These are phyloP conservation scores for Phytopythium helicoides DNA, from an alignment of 352 stramenopile genomes.

Conservation along the genomic window DNA sequence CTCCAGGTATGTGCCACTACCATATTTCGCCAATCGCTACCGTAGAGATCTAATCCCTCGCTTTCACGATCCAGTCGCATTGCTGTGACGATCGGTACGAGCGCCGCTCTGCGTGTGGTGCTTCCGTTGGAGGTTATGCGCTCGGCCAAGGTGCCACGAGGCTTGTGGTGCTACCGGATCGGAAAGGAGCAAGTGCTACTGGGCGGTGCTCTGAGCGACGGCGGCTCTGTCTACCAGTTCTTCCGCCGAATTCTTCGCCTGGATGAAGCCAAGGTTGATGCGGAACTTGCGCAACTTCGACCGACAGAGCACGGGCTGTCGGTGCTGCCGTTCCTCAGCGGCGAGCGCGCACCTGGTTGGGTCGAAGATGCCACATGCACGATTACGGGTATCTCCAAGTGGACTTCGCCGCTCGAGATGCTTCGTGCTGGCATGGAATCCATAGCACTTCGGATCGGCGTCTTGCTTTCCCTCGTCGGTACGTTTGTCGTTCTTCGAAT, in stretches of 20 bases:
- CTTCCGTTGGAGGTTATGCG: constrained; percentile 49
- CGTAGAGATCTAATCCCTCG: constrained; percentile 7
- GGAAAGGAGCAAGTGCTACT: constrained; percentile 83
- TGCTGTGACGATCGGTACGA: constrained; percentile 94
- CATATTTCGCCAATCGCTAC: constrained; percentile 5
- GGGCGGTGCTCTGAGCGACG: constrained; percentile 95
- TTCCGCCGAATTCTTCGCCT: constrained; percentile 72
- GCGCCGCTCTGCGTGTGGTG: constrained; percentile 90
- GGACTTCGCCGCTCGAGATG: constrained; percentile 87
- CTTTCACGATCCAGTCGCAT: constrained; percentile 54
- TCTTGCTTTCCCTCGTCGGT: constrained; percentile 84
- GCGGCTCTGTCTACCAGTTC: constrained; percentile 95
- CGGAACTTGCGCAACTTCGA: constrained; percentile 25
- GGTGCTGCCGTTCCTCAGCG: constrained; percentile 92
- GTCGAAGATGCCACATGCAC: constrained; percentile 86
- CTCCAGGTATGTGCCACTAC: constrained; percentile 43
- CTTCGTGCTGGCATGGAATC: constrained; percentile 90
- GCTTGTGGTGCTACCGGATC: constrained; percentile 95
- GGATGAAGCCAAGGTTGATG: constrained; percentile 38
- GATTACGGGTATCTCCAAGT: constrained; percentile 91
- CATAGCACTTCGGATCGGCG: constrained; percentile 87
- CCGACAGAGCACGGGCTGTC: constrained; percentile 73
- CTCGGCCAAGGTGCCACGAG: constrained; percentile 72
- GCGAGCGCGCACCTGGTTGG: constrained; percentile 93
- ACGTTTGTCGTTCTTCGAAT: constrained; percentile 9